phyloP scores from a whole-genome alignment of 2,329 filamentous ascomycete genomes.

The Beauveria caledonica region DNA sequence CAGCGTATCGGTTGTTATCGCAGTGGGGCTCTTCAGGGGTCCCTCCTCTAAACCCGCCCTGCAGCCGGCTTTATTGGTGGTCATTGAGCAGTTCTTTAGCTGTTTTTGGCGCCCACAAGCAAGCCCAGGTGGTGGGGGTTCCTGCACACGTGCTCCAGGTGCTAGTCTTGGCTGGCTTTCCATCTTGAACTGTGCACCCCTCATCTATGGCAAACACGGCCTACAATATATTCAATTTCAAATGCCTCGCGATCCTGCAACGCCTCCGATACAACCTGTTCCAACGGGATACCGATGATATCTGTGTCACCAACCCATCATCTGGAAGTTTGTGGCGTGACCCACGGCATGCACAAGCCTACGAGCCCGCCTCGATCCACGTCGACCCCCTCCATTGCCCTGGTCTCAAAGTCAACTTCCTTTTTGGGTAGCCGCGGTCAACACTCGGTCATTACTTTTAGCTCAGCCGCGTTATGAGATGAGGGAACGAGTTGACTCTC shows the following conservation, averaged over 20 bases:
- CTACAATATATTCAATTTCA: background rate
- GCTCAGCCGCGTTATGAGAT: background rate
- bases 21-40: background rate
- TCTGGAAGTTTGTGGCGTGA: background rate
- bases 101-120: background rate
- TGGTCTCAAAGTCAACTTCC: background rate
- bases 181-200: background rate
- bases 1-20: background rate
- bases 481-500: no score
- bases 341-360: background rate
- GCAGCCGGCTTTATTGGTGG: background rate
- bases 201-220: background rate
- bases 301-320: no score
- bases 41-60: background rate
- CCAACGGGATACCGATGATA: background rate
- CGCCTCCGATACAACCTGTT: background rate
- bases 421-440: conserved; percentile 4
- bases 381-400: background rate
- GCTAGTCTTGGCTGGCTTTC: background rate
- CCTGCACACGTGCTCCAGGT: background rate
- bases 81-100: background rate
- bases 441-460: background rate
- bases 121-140: background rate
- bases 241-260: background rate
- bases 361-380: background rate